Percentiles rank a stretch among this genome's conserved stretches.
Conservation (phyloP, 2,329 filamentous ascomycete genomes). For the Myrmaecium sp. region DNA sequence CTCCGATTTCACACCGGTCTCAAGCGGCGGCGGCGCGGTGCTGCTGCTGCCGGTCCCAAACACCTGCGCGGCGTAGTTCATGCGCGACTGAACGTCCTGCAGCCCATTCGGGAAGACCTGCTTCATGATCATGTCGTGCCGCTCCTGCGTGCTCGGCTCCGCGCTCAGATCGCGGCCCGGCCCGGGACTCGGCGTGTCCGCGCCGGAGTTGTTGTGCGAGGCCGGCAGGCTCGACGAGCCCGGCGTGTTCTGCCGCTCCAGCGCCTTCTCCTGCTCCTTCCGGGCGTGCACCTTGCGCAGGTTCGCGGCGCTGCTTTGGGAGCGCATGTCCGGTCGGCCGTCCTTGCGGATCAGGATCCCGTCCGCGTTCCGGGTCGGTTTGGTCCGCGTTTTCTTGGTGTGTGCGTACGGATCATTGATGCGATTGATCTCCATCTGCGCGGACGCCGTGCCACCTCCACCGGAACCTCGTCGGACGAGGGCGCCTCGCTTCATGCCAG, state of each 20-base stretch:
- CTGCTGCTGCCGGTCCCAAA: constrained; percentile 4
- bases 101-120: constrained; percentile 21
- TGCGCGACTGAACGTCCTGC: constrained; percentile 8
- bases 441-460: constrained; percentile 10
- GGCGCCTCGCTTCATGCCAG: too few species aligned
- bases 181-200: constrained; percentile 16
- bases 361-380: constrained; percentile 32
- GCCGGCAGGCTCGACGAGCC: constrained; percentile 7
- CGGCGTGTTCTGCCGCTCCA: constrained; percentile 9
- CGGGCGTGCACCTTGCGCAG: constrained; percentile 33
- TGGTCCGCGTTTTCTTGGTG: constrained; percentile 32
- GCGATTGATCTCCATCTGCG: constrained; percentile 7
- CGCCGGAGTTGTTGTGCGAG: constrained; percentile 5
- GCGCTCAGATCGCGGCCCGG: too few species aligned
- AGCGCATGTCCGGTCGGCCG: constrained; percentile 33
- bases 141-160: constrained; percentile 11
- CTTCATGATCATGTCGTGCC: constrained; percentile 18
- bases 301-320: constrained; percentile 34
- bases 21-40: too few species aligned
- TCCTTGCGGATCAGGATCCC: constrained; percentile 35
- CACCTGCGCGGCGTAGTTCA: constrained; percentile 5
- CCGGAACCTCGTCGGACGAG: constrained; percentile 19
- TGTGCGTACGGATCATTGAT: constrained; percentile 21
- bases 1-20: too few species aligned
- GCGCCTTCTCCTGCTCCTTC: constrained; percentile 19